Conservation (phyloP, 2,329 filamentous ascomycete genomes). For the Cladosporium phlei region DNA sequence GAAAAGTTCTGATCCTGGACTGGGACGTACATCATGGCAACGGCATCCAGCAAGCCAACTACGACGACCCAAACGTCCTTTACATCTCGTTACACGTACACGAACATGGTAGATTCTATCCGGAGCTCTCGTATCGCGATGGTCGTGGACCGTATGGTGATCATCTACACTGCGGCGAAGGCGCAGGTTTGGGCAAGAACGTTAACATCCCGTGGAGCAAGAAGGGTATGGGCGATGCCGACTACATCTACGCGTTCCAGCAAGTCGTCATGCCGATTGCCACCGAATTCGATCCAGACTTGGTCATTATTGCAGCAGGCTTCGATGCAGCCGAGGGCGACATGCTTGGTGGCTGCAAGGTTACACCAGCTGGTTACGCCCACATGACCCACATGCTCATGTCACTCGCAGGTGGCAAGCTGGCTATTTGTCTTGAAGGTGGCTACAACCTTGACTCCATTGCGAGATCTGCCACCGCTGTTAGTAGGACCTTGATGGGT, state of each 20-base stretch:
- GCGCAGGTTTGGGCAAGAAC: conserved; percentile 56
- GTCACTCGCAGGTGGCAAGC: conserved; percentile 82
- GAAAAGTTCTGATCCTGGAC: conserved; percentile 88
- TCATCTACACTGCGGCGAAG: conserved; percentile 55
- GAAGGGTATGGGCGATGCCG: conserved; percentile 84
- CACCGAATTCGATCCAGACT: conserved; percentile 84
- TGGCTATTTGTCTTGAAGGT: conserved; percentile 89
- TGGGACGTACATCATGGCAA: conserved; percentile 83
- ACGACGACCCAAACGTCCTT: conserved; percentile 86
- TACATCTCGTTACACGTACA: conserved; percentile 96
- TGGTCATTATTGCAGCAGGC: conserved; percentile 91
- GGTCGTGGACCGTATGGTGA: conserved; percentile 52
- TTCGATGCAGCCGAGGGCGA: conserved; percentile 96
- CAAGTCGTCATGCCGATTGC: conserved; percentile 95
- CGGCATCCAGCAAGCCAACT: conserved; percentile 93
- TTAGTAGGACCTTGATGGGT: conserved; percentile 90
- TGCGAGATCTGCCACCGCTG: conserved; percentile 83
- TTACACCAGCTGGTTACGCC: conserved; percentile 84
- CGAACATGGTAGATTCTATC: conserved; percentile 80
- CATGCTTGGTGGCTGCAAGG: conserved; percentile 85
- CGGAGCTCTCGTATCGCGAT: conserved; percentile 56
- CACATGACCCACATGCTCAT: conserved; percentile 99
- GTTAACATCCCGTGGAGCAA: conserved; percentile 66
- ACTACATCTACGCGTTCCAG: conserved; percentile 95
- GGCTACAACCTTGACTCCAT: conserved; percentile 94